Base-by-base conservation (phyloP, 2,329 filamentous ascomycete genomes). In the Colletotrichum eleusines region DNA sequence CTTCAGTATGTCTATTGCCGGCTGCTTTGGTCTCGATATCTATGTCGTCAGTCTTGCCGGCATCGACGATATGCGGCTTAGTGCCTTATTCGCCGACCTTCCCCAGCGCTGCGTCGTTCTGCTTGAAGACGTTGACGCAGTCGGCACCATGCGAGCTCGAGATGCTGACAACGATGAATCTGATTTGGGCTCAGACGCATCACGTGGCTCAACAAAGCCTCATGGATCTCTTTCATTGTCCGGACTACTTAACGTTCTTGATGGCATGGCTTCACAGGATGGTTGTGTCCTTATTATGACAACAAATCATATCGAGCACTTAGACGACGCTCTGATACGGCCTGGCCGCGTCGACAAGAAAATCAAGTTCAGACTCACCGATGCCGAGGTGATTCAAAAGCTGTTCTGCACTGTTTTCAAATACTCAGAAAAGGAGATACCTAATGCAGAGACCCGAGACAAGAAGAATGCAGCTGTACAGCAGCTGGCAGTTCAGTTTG, bases 311-410 rank as follows among this genome's bases (percentile, higher is more conserved):
- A 63, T 73, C 23, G 63, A 77, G 44, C 71, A 76, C 42, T 68
- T 78, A 2, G 73, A 77, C 55, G 8, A 63, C 16, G 75, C 73
- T 18, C 63, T 78, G 1, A 75, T 71, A 5, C 72, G 73, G 8
- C 70, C 76, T 60, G 71, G 90, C 0, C 81, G 89, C 2, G 86
- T 92, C 1, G 89, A 92, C 71, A 82, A 89, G 78, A 85, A 84
- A 54, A 83, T 91, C 20, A 80, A 82, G 60, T 73, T 75, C 57
- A 1, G 33, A 18, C 58, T 50, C 8, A 9, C 18, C 2, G 12
- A 38, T 20, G 20, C 42, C 20, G 7, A 38, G 9, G 44, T 61
- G 2, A 11, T 48, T n/a, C 11, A 12, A 16, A 35, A 61, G 26
- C n/a, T 59, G 5, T 61, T 61, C 12, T 23, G 16, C 8, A 61